phyloP scores from a whole-genome alignment of 805 yeast genomes.

The Wickerhamomyces pijperi region DNA sequence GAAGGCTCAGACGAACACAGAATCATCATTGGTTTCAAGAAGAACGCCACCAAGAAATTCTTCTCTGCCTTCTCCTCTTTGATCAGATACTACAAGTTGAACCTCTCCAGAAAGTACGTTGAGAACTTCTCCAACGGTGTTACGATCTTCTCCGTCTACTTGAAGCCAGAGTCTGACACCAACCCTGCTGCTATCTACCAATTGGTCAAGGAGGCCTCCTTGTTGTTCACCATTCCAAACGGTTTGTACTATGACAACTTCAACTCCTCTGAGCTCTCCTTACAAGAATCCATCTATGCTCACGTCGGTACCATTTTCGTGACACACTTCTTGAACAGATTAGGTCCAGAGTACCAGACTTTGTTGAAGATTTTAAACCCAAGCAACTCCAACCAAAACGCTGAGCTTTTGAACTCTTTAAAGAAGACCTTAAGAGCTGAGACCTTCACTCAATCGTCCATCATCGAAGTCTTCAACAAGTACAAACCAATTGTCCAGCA shows the following conservation, averaged over 20 bases:
- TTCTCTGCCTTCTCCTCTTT: constrained; percentile 78
- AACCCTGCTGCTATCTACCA: constrained; percentile 68
- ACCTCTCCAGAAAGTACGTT: constrained; percentile 80
- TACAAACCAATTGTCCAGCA: constrained; percentile 67
- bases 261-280: constrained; percentile 65
- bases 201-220: constrained; percentile 87
- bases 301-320: constrained; percentile 90
- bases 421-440: constrained; percentile 88
- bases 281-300: constrained; percentile 91
- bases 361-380: constrained; percentile 55
- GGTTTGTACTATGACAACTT: constrained; percentile 69
- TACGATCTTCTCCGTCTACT: constrained; percentile 78
- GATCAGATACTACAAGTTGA: constrained; percentile 80
- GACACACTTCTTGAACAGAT: constrained; percentile 86
- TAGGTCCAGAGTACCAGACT: constrained; percentile 81
- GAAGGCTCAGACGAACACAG: constrained; percentile 78
- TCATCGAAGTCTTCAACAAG: constrained; percentile 62
- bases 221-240: constrained; percentile 84
- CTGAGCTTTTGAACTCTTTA: constrained; percentile 64
- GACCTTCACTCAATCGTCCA: constrained; percentile 80
- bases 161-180: constrained; percentile 47
- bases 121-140: constrained; percentile 89
- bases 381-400: constrained; percentile 48
- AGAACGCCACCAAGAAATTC: constrained; percentile 75
- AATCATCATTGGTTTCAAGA: constrained; percentile 79